Evolutionary conservation across 2,329 filamentous ascomycete species (phyloP).

Genomic region (Immersiporthe knoxdaviesiana): DNA sequence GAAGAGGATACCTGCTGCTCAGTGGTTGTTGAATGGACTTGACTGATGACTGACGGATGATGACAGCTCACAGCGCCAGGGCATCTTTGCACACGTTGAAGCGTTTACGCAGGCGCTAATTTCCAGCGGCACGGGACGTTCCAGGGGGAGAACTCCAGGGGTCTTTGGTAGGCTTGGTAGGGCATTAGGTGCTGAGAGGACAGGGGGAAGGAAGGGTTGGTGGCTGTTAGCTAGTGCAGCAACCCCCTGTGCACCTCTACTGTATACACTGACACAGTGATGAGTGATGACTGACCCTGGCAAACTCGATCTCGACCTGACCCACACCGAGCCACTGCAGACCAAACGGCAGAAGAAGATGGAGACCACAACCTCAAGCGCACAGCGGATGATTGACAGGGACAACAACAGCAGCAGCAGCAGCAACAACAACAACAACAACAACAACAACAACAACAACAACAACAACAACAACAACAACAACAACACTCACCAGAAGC

Average conservation of each 20-base stretch:
- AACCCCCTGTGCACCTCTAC: too few species aligned
- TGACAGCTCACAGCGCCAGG: neutral
- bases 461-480: slow-evolving; percentile 2
- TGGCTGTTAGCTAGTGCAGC: neutral
- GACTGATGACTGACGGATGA: neutral
- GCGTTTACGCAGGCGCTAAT: neutral
- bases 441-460: neutral
- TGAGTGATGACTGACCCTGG: neutral
- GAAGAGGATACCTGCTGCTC: neutral
- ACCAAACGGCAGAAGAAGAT: neutral
- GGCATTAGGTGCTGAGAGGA: neutral
- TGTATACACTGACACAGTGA: too few species aligned
- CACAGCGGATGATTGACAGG: neutral
- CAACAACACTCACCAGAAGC: slow-evolving; percentile 6
- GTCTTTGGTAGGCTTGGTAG: neutral
- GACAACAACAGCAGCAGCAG: neutral
- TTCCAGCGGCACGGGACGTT: slow-evolving; percentile 5
- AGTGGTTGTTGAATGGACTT: neutral
- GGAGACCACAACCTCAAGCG: neutral
- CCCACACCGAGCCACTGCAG: neutral
- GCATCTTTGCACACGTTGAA: neutral
- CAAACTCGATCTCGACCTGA: neutral
- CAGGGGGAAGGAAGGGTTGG: neutral
- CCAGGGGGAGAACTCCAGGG: neutral
- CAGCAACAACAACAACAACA: neutral